phyloP scores from a whole-genome alignment of 2,329 filamentous ascomycete genomes.

The Periconia macrospinosa region DNA sequence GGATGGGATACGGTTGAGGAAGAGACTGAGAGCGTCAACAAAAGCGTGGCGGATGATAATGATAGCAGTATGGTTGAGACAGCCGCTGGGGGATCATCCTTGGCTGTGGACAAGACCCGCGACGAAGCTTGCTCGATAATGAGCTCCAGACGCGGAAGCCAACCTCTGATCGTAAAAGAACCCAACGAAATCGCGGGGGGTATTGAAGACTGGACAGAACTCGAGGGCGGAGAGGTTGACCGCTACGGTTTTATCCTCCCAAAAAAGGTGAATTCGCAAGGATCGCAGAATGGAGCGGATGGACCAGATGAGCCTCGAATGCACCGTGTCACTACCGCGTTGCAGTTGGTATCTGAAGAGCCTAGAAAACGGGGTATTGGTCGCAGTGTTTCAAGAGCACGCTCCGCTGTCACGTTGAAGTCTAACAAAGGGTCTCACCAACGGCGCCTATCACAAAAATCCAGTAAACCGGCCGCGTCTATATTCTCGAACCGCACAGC shows the following conservation, averaged over 20 bases:
- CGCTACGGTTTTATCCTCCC: slow-evolving; percentile 66
- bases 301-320: slow-evolving; percentile 44
- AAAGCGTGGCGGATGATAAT: slow-evolving; percentile 27
- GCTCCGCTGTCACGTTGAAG: slow-evolving; percentile 43
- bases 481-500: slow-evolving; percentile 43
- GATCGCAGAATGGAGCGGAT: slow-evolving; percentile 24
- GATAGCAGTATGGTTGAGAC: slow-evolving; percentile 25
- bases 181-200: slow-evolving; percentile 63
- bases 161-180: slow-evolving; percentile 50
- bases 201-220: slow-evolving; percentile 66
- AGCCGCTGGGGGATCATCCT: slow-evolving; percentile 27
- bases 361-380: slow-evolving; percentile 58
- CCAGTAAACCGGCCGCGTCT: slow-evolving; percentile 46
- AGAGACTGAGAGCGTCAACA: slow-evolving; percentile 18
- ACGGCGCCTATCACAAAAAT: slow-evolving; percentile 46
- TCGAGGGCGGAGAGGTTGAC: slow-evolving; percentile 62
- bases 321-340: slow-evolving; percentile 62
- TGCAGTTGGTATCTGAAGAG: slow-evolving; percentile 59
- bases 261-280: slow-evolving; percentile 39
- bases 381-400: slow-evolving; percentile 51
- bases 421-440: slow-evolving; percentile 44
- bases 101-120: slow-evolving; percentile 28
- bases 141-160: slow-evolving; percentile 29
- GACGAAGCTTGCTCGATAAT: slow-evolving; percentile 33
- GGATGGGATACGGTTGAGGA: slow-evolving; percentile 43